Percentiles rank a stretch among this genome's conserved stretches.
These are phyloP conservation scores for Phlyctochytrium arcticum DNA, from an alignment of 192 early-diverging fungal genomes.

Conservation along the genomic window DNA sequence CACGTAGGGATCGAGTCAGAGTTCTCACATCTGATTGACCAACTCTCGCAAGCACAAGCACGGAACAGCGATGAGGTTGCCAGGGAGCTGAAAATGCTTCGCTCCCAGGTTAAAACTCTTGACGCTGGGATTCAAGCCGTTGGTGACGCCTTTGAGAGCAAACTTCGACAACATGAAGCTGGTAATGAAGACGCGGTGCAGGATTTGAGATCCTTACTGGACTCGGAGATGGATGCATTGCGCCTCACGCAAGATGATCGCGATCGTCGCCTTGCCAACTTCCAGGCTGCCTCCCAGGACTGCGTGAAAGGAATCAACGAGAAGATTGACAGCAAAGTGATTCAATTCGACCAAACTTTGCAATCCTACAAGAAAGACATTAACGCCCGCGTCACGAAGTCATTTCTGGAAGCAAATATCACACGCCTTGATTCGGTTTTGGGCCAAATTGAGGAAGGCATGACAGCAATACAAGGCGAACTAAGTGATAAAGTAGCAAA, in stretches of 20 bases:
- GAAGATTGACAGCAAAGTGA: constrained; percentile 23
- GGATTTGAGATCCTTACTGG: no score
- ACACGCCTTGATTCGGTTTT: no score
- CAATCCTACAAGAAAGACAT: constrained; percentile 39
- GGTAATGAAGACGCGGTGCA: no score
- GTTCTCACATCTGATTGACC: constrained; percentile 25
- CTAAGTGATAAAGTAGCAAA: background rate
- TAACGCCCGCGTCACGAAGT: constrained; percentile 14
- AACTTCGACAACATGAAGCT: background rate
- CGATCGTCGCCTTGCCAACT: background rate
- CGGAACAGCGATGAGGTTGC: constrained; percentile 36
- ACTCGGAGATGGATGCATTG: no score
- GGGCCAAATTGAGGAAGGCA: background rate
- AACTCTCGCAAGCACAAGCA: constrained; percentile 27
- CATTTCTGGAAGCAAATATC: constrained; percentile 36
- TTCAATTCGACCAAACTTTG: constrained; percentile 34
- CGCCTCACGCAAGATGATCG: constrained; percentile 17
- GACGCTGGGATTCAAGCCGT: constrained; percentile 18
- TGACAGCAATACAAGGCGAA: background rate
- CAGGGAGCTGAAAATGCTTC: constrained; percentile 27
- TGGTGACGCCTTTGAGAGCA: background rate
- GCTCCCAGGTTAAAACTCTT: constrained; percentile 28
- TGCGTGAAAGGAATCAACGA: background rate
- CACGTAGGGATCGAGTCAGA: constrained; percentile 17
- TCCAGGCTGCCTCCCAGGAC: background rate